Percentiles rank a stretch among this genome's conserved stretches.
Evolutionary conservation across 1,284 basidiomycete genomes (phyloP).

Genomic region (Macrocybe sp.): DNA sequence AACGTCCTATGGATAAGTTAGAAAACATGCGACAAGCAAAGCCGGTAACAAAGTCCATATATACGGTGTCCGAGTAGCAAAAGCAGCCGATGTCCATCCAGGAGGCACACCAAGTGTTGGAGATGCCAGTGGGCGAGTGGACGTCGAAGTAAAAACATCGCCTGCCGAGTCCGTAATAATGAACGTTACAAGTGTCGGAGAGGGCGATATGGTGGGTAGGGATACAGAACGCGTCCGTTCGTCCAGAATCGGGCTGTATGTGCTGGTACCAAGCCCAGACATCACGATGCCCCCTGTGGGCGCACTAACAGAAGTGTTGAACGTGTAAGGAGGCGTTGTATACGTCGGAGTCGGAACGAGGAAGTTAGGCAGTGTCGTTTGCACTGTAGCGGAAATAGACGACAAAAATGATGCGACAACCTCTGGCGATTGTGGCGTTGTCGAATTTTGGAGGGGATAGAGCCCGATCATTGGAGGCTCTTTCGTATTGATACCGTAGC

Average conservation of each 20-base stretch:
- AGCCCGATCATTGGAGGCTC: constrained; percentile 74
- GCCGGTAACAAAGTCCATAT: too few relatives aligned
- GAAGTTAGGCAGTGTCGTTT: constrained; percentile 74
- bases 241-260: constrained; percentile 55
- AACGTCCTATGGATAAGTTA: too few relatives aligned
- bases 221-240: constrained; percentile 32
- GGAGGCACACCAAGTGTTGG: constrained; percentile 48
- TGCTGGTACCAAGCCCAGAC: constrained; percentile 62
- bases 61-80: too few relatives aligned
- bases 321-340: constrained; percentile 62
- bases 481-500: constrained; percentile 66
- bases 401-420: constrained; percentile 53
- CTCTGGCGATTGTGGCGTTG: constrained; percentile 33
- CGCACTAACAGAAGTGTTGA: constrained; percentile 63
- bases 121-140: constrained; percentile 32
- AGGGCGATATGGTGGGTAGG: constrained; percentile 40
- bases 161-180: constrained; percentile 42
- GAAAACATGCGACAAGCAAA: too few relatives aligned
- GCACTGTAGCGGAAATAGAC: constrained; percentile 57
- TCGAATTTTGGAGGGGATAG: constrained; percentile 51
- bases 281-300: constrained; percentile 46
- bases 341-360: constrained; percentile 64
- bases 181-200: constrained; percentile 38
- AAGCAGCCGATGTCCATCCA: constrained; percentile 27
- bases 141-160: constrained; percentile 37